Evolutionary conservation across 2,329 filamentous ascomycete species (phyloP).

Genomic region (Neopestalotiopsis sp.): DNA sequence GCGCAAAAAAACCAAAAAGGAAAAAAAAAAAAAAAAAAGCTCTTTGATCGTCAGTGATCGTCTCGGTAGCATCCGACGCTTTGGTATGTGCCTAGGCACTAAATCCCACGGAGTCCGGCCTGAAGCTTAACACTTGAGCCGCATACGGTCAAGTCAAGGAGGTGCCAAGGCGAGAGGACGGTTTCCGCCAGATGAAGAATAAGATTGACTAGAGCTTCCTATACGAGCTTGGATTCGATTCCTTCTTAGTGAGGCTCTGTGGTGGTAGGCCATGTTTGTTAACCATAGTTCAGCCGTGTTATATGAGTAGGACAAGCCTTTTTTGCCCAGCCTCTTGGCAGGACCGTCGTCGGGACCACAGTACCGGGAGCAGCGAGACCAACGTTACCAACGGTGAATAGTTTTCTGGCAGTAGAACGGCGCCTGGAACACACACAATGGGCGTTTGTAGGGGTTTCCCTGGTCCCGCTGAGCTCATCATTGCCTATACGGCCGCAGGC

Average conservation of each 20-base stretch:
- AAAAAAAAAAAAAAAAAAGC: background rate
- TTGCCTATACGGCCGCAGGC: background rate
- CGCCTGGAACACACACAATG: background rate
- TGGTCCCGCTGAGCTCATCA: background rate
- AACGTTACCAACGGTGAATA: background rate
- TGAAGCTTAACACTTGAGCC: background rate
- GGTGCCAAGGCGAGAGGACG: background rate
- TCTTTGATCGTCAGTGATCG: background rate
- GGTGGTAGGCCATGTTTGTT: too few species aligned
- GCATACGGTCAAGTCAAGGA: background rate
- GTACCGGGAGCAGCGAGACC: background rate
- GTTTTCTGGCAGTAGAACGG: background rate
- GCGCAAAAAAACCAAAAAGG: background rate
- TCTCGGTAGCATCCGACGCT: background rate
- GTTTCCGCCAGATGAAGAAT: background rate
- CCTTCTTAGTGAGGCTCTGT: background rate
- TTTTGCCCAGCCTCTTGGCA: conserved; percentile 8
- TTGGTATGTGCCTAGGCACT: background rate
- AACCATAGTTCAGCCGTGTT: background rate
- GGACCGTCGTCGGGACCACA: background rate
- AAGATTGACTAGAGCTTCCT: background rate
- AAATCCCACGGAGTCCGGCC: background rate
- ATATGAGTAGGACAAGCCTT: conserved; percentile 1
- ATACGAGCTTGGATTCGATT: background rate
- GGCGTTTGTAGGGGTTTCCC: background rate